These are phyloP conservation scores for Earliella scabrosa DNA, from an alignment of 1,284 basidiomycete genomes.

Conservation along the genomic window DNA sequence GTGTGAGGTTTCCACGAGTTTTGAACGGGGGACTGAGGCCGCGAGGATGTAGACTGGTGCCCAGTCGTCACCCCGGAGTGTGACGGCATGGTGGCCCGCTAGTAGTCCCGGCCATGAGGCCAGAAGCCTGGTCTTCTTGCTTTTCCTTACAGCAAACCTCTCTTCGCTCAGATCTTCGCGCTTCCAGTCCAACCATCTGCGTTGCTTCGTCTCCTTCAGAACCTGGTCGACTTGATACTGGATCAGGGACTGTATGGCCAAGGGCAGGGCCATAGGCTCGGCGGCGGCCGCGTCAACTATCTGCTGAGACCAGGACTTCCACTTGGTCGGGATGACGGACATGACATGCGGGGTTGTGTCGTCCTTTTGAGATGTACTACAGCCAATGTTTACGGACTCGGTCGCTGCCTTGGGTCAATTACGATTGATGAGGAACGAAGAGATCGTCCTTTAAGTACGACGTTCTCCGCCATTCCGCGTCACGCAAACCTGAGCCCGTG, in stretches of 20 bases:
- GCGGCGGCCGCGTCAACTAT: background rate
- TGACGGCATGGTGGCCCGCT: slow-evolving; percentile 1
- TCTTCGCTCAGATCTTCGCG: slow-evolving; percentile 14
- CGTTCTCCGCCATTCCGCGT: too few relatives aligned
- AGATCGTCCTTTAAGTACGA: too few relatives aligned
- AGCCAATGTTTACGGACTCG: too few relatives aligned
- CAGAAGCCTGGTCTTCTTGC: slow-evolving; percentile 5
- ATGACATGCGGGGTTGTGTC: background rate
- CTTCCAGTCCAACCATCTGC: slow-evolving; percentile 6
- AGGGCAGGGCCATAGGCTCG: background rate
- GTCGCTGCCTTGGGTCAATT: too few relatives aligned
- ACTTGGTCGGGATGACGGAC: background rate
- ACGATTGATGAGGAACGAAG: too few relatives aligned
- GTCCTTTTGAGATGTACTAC: too few relatives aligned
- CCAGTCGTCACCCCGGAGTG: slow-evolving; percentile 6
- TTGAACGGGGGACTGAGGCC: background rate
- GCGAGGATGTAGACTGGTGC: slow-evolving; percentile 15
- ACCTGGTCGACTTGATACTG: slow-evolving; percentile 16
- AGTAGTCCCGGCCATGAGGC: slow-evolving; percentile 12
- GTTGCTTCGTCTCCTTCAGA: background rate
- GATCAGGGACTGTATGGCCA: slow-evolving; percentile 9
- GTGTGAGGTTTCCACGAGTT: background rate
- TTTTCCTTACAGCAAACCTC: background rate
- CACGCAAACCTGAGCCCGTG: too few relatives aligned
- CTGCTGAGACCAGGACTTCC: background rate